phyloP scores from a whole-genome alignment of 108 stramenopile species.

The Aurantiochytrium sp. region DNA sequence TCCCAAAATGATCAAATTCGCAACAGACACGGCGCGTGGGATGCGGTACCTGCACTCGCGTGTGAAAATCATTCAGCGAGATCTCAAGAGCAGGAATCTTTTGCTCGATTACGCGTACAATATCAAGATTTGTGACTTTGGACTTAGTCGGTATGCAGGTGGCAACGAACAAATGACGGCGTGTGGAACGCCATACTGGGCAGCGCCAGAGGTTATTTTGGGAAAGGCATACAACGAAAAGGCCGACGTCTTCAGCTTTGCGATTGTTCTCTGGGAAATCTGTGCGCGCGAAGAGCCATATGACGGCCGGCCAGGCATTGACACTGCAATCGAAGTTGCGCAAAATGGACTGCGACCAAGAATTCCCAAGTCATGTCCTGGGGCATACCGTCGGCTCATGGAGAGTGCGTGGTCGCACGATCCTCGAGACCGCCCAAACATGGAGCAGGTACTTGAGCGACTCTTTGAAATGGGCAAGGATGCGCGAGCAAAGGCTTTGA shows the following conservation, averaged over 20 bases:
- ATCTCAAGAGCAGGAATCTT: constrained; percentile 22
- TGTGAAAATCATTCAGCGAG: constrained; percentile 28
- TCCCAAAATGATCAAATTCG: constrained; percentile 14
- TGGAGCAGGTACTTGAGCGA: constrained; percentile 13
- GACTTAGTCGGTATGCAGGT: neutral
- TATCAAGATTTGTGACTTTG: constrained; percentile 28
- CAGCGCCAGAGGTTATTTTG: constrained; percentile 30
- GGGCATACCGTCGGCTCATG: neutral
- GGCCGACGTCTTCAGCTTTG: constrained; percentile 34
- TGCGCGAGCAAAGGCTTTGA: neutral
- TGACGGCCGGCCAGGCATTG: neutral
- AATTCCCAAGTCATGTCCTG: neutral
- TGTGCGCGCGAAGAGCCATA: constrained; percentile 21
- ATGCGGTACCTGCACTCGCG: constrained; percentile 33
- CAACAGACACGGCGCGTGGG: constrained; percentile 19
- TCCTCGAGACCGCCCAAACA: constrained; percentile 9
- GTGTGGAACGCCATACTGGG: constrained; percentile 30
- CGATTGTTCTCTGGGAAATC: constrained; percentile 34
- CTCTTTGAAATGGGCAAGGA: neutral
- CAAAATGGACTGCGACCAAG: constrained; percentile 23
- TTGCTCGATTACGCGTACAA: constrained; percentile 11
- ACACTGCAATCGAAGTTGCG: constrained; percentile 22
- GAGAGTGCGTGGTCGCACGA: neutral
- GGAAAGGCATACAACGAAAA: neutral
- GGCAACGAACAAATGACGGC: constrained; percentile 11